phyloP scores from a whole-genome alignment of 2,329 filamentous ascomycete genomes.

The Hymenoscyphus albidus region DNA sequence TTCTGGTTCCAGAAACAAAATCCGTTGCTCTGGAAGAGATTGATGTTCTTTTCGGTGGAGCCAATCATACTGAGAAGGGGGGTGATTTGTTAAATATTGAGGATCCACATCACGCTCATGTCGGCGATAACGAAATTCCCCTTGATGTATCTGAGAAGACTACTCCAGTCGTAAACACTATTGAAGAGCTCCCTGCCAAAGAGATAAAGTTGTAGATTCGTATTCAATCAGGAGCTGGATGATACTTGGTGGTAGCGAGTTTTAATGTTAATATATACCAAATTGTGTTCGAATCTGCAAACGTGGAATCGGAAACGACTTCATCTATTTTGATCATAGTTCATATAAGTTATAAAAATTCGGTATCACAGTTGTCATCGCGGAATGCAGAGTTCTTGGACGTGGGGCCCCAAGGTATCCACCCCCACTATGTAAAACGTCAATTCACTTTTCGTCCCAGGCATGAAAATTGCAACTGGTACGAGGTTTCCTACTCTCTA shows the following conservation, averaged over 20 bases:
- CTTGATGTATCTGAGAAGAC: conserved; percentile 20
- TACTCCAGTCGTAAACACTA: neutral
- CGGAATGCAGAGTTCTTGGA: neutral
- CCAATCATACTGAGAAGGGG: conserved; percentile 33
- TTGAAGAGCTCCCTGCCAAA: neutral
- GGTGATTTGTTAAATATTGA: conserved; percentile 27
- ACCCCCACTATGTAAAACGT: too few species aligned
- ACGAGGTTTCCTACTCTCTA: too few species aligned
- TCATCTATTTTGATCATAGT: neutral
- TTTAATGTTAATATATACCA: conserved; percentile 1
- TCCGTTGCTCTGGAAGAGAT: conserved; percentile 52
- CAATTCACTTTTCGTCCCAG: too few species aligned
- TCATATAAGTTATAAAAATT: neutral
- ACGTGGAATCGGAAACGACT: neutral
- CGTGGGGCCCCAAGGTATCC: too few species aligned
- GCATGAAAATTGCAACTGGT: too few species aligned
- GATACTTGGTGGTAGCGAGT: neutral
- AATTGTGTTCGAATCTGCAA: neutral
- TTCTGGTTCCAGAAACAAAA: conserved; percentile 53
- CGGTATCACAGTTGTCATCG: neutral
- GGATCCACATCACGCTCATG: conserved; percentile 21
- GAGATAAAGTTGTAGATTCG: conserved; percentile 1
- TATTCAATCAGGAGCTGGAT: neutral
- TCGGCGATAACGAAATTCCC: conserved; percentile 8
- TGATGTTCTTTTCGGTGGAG: conserved; percentile 48